A percentile compares a stretch with the other conserved stretches of the same genome.
Conservation (phyloP, 495 filamentous ascomycete species). For the Trypethelium eluteriae region DNA sequence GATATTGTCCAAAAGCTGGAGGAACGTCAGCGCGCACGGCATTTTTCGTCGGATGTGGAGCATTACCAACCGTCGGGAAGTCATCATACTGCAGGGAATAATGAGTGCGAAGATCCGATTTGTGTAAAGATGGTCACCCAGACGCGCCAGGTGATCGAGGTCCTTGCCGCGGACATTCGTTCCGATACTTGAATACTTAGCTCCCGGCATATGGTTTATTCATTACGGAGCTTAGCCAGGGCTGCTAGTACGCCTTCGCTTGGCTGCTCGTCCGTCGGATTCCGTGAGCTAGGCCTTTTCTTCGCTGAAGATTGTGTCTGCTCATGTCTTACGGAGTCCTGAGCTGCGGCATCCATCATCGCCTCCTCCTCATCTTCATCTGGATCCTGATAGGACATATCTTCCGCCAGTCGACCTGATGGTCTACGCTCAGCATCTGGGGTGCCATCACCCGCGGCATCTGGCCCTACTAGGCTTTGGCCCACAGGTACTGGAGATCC, state of each 20-base stretch:
- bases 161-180: neutral
- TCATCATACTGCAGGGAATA: neutral
- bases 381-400: conserved; percentile 26
- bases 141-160: neutral
- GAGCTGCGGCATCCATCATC: conserved; percentile 29
- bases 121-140: conserved; percentile 7
- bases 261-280: conserved; percentile 36
- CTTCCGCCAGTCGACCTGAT: conserved; percentile 28
- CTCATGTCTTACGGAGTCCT: conserved; percentile 12
- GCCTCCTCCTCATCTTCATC: conserved; percentile 39
- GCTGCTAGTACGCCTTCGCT: conserved; percentile 52
- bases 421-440: conserved; percentile 29
- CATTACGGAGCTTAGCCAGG: conserved; percentile 43
- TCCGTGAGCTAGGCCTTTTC: conserved; percentile 33
- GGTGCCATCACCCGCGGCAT: conserved; percentile 17
- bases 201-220: neutral
- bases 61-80: neutral
- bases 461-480: conserved; percentile 9
- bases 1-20: neutral
- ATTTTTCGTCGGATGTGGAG: neutral
- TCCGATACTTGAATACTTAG: neutral
- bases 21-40: neutral
- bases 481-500: conserved; percentile 12
- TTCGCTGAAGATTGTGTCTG: neutral
- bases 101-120: neutral